phyloP scores from a whole-genome alignment of 78 protist species.

The slime mould (Dictyostelium discoideum) region DNA sequence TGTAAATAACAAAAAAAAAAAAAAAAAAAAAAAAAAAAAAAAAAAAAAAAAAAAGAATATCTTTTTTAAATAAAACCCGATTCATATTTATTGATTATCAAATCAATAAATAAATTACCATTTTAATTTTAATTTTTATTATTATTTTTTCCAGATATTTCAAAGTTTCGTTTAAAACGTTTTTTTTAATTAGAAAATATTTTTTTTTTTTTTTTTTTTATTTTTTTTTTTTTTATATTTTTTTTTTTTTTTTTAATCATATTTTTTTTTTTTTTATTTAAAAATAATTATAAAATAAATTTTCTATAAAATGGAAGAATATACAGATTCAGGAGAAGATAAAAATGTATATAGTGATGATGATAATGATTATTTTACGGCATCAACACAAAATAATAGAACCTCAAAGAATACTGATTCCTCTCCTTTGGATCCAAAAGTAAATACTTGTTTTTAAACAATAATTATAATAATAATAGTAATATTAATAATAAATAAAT shows the following conservation, averaged over 20 bases:
- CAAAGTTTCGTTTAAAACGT: too few relatives aligned
- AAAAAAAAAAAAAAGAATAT: neutral
- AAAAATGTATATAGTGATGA: slow-evolving; percentile 3
- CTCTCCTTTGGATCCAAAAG: neutral
- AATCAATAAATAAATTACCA: neutral
- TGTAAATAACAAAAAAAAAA: slow-evolving; percentile 5
- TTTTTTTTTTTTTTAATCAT: too few relatives aligned
- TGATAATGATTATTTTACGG: neutral
- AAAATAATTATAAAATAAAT: too few relatives aligned
- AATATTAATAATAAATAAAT: too few relatives aligned
- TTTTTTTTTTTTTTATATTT: too few relatives aligned
- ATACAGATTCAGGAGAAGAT: neutral
- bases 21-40: neutral
- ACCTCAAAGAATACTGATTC: neutral
- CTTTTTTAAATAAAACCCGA: neutral
- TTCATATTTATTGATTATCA: neutral
- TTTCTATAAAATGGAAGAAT: neutral
- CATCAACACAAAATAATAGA: neutral
- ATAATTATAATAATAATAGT: too few relatives aligned
- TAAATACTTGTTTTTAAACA: neutral
- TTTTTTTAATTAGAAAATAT: too few relatives aligned
- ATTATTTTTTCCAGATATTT: neutral
- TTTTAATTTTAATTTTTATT: neutral
- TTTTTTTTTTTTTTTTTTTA: too few relatives aligned
- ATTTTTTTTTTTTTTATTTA: neutral